A percentile compares a stretch with the other conserved stretches of the same genome.
These are phyloP conservation scores for Strobilomyces echinocephalus DNA, from an alignment of 768 basidiomycete species.

Conservation along the genomic window DNA sequence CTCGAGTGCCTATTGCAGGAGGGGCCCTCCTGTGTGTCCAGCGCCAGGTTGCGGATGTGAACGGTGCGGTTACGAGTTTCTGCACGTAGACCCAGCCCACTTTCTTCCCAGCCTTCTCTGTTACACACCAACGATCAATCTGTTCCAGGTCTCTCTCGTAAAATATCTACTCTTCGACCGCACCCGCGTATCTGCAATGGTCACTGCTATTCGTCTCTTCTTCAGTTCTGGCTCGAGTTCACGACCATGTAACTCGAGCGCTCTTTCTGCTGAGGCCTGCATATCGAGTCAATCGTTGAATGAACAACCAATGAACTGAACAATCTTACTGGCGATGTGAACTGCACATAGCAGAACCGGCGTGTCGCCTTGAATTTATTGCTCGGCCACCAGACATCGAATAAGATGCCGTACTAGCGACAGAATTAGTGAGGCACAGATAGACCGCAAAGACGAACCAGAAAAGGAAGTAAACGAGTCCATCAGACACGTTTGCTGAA, in stretches of 20 bases:
- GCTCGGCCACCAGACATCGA: constrained; percentile 97
- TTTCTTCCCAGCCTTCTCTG: constrained; percentile 46
- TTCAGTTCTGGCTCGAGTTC: constrained; percentile 77
- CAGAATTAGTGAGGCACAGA: constrained; percentile 1
- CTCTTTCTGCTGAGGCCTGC: constrained; percentile 64
- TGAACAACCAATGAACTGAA: neutral
- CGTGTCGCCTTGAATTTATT: constrained; percentile 91
- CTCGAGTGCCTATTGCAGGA: constrained; percentile 85
- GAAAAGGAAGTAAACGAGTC: too few relatives aligned
- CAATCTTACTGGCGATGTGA: constrained; percentile 67
- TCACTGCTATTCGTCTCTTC: constrained; percentile 86
- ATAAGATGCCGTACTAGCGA: constrained; percentile 77
- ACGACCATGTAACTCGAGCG: constrained; percentile 73
- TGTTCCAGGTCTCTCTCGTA: neutral
- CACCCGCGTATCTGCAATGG: constrained; percentile 71
- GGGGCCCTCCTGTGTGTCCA: constrained; percentile 80
- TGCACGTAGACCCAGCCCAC: constrained; percentile 49
- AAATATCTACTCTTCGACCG: constrained; percentile 46
- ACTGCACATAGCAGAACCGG: constrained; percentile 94
- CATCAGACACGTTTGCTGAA: too few relatives aligned
- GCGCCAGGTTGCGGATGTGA: constrained; percentile 69
- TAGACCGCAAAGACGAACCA: constrained; percentile 39
- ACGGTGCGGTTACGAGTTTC: constrained; percentile 69
- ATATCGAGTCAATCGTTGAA: neutral
- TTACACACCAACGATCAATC: neutral